Evolutionary conservation across 331 rosid genomes (phyloP), one percentile per base, ranked within the genome.

Genomic region (Acacia pycnantha): DNA sequence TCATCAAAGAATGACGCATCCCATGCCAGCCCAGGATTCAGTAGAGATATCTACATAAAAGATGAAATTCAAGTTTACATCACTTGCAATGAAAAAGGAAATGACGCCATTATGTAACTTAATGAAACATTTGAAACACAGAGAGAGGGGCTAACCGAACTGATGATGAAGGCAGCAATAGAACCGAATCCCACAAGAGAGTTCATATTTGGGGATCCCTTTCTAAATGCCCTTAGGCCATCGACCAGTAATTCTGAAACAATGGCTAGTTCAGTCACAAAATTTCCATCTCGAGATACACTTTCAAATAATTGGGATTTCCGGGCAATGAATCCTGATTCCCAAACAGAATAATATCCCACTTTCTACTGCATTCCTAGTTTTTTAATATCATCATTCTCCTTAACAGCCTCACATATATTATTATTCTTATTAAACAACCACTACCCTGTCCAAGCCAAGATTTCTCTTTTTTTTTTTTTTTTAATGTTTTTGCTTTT

Each of bases 161-260:
- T 96, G 82, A 93, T 96, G 77, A 89, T 62, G 89, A 96, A 96
- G 41, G 98, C 99, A 86, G 98, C 97, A 35, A 91, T 82, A 7
- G 97, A 89, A 77, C 98, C 98, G 83, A 96, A 96, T 70, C 99
- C 99, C 88, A 96, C 98, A 22, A 96, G 97, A 78, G 99, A 96
- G 83, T 93, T 93, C 99, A 96, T 95, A 83, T 93, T 95, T 68
- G 99, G 98, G 4, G 99, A 87, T 78, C 99, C 97, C 84, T 92
- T 93, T 86, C 78, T 88, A 50, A 95, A 89, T 18, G 98, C 98
- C 75, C 81, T 87, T 62, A 96, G 76, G 70, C 99, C 99, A 88
- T 96, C 98, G 77, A 90, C 82, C 71, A 96, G 95, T 85, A 96
- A 88, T 43, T 96, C 98, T 96, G 97, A 81, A 86, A 50, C 74